These are phyloP conservation scores for Alternaria gaisen DNA, from an alignment of 2,329 filamentous ascomycete genomes.

Conservation along the genomic window DNA sequence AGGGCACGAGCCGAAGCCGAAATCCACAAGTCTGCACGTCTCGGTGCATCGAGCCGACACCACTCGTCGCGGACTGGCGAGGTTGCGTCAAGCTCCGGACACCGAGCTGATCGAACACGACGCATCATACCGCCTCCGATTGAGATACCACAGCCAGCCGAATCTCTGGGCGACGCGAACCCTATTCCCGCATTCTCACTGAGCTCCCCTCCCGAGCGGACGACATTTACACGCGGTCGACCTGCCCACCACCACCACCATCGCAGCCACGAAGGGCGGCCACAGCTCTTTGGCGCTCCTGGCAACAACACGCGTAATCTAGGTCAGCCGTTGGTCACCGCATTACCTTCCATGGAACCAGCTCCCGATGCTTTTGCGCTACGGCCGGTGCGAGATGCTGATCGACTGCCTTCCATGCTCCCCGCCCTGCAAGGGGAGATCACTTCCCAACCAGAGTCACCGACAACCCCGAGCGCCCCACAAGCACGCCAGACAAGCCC, in stretches of 20 bases:
- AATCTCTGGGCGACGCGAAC: conserved; percentile 67
- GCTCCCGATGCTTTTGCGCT: conserved; percentile 73
- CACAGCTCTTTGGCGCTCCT: conserved; percentile 41
- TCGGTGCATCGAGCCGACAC: conserved; percentile 50
- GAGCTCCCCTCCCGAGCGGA: conserved; percentile 75
- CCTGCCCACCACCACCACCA: conserved; percentile 61
- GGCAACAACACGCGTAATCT: conserved; percentile 54
- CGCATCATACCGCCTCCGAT: conserved; percentile 87
- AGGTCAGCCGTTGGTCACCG: conserved; percentile 73
- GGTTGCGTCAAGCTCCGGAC: conserved; percentile 45
- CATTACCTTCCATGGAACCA: conserved; percentile 72
- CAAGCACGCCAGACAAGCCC: conserved; percentile 49
- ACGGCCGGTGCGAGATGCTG: conserved; percentile 82
- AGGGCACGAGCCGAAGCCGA: conserved; percentile 86
- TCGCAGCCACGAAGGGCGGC: conserved; percentile 59
- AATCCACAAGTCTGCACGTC: conserved; percentile 66
- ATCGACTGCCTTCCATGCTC: conserved; percentile 86
- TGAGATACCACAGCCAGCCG: conserved; percentile 69
- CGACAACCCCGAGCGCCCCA: conserved; percentile 55
- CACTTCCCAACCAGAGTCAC: conserved; percentile 84
- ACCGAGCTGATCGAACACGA: conserved; percentile 61
- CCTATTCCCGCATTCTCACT: conserved; percentile 70
- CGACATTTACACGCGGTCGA: conserved; percentile 68
- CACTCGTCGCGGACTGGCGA: conserved; percentile 54
- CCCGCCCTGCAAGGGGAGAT: conserved; percentile 72